Conservation (phyloP, 2,329 filamentous ascomycete genomes). For the Cryphonectria japonica region DNA sequence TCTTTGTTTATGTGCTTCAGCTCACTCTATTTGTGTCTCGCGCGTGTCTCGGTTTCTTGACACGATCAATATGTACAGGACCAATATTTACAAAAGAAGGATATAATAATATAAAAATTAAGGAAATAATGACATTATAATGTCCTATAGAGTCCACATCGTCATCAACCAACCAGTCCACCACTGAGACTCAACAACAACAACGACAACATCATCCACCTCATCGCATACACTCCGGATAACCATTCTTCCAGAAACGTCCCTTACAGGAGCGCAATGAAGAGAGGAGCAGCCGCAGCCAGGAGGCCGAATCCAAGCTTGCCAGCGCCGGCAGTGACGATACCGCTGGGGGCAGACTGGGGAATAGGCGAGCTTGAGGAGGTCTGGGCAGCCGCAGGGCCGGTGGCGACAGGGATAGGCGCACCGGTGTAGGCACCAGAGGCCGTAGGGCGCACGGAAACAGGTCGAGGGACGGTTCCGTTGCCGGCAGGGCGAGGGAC, state of each 20-base stretch:
- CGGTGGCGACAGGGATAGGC: constrained; percentile 8
- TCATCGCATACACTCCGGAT: not conserved
- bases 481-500: constrained; percentile 20
- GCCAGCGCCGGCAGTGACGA: constrained; percentile 26
- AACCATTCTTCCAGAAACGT: not conserved
- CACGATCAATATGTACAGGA: not conserved
- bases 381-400: constrained; percentile 11
- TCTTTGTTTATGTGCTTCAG: not conserved
- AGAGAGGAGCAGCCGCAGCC: constrained; percentile 26
- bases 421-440: constrained; percentile 9
- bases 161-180: not conserved
- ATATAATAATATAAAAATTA: not conserved
- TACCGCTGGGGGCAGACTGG: constrained; percentile 2
- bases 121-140: constrained; percentile 13
- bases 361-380: constrained; percentile 6
- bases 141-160: constrained; percentile 6
- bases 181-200: not conserved
- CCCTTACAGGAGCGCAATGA: constrained; percentile 27
- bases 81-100: not conserved
- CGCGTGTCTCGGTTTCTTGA: not conserved
- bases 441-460: constrained; percentile 3
- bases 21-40: not conserved
- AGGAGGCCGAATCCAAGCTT: constrained; percentile 28
- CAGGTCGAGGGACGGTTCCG: constrained; percentile 23
- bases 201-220: not conserved